phyloP scores from a whole-genome alignment of 768 basidiomycete genomes.

The Calocybe indica region DNA sequence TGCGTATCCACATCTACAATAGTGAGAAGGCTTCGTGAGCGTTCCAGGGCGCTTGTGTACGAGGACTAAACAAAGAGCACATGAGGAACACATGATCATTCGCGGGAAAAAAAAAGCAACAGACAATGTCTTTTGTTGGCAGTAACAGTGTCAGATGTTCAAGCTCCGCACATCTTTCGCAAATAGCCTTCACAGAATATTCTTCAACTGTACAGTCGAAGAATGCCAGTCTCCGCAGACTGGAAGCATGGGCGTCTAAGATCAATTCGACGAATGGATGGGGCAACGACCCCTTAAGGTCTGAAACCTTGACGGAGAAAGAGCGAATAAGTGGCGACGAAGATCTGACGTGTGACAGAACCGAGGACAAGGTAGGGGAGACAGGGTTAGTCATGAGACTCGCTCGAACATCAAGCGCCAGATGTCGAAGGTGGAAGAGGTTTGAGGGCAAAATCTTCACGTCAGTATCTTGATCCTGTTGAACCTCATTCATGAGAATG shows the following conservation, averaged over 20 bases:
- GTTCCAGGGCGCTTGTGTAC: slow-evolving; percentile 30
- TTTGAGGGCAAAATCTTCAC: slow-evolving; percentile 17
- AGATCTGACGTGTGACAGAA: slow-evolving; percentile 25
- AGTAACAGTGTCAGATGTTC: slow-evolving; percentile 45
- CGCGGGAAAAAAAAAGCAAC: slow-evolving; percentile 8
- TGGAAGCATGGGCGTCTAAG: slow-evolving; percentile 31
- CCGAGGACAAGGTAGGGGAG: slow-evolving; percentile 19
- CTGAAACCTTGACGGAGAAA: slow-evolving; percentile 40
- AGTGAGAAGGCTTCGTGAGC: slow-evolving; percentile 32
- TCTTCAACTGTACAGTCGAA: slow-evolving; percentile 37
- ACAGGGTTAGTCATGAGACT: slow-evolving; percentile 18
- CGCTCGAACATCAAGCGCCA: slow-evolving; percentile 16
- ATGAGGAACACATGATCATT: not conserved
- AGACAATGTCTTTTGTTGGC: slow-evolving; percentile 45
- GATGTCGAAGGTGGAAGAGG: slow-evolving; percentile 21
- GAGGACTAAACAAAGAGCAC: slow-evolving; percentile 11
- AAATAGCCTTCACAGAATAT: slow-evolving; percentile 35
- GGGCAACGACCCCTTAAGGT: slow-evolving; percentile 23
- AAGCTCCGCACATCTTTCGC: slow-evolving; percentile 35
- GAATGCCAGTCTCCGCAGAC: slow-evolving; percentile 39
- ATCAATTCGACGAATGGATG: slow-evolving; percentile 37
- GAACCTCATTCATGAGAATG: slow-evolving; percentile 14
- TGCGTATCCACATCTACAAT: slow-evolving; percentile 43
- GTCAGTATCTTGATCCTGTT: slow-evolving; percentile 22
- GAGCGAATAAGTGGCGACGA: slow-evolving; percentile 27